Evolutionary conservation across 352 stramenopile species (phyloP), one percentile per base, ranked within the genome.

Genomic region (Pythium oligandrum): DNA sequence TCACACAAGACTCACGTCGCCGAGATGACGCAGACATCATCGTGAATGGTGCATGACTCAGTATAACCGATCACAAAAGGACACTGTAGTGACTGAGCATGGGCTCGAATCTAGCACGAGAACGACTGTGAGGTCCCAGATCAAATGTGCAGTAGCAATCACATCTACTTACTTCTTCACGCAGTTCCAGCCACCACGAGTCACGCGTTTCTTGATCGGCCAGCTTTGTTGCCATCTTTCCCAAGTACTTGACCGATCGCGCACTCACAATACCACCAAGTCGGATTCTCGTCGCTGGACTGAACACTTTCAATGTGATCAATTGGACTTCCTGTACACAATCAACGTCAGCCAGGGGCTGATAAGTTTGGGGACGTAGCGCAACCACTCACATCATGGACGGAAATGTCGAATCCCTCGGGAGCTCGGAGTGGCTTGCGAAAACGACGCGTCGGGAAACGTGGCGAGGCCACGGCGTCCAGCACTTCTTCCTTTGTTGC

Each of bases 131-230:
- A 39, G 5, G 47, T 30, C 34, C 10, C 31, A 30, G 35, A 10
- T 12, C 26, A 48, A 48, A 10, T 42, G 4, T 32, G 56, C 32
- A 32, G 17, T 36, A 38, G 31, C 3, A 6, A 39, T 11, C 8
- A 56, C 37, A 2, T n/a, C 54, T 4, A 39, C 51, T 6, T 44
- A 91, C 83, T 72, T 99, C 96, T 76, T 98, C 96, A 34, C 97
- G 80, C 4, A 99, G 76, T 61, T 98, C 96, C 26, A 90, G 83
- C 97, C 97, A 99, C 97, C 97, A 99, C 11, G 90, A 96, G 63
- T 99, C 97, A 55, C 97, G 72, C 1, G 96, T 98, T 60, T 99
- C 96, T 57, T 98, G 96, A 68, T 99, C 97, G 0, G 89, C 95
- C 6, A 98, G 65, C 50, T 98, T 98, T 4, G 90, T 97, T 4